Base-by-base conservation (phyloP, 2,329 filamentous ascomycete species). In the Cordyceps pruinosa region DNA sequence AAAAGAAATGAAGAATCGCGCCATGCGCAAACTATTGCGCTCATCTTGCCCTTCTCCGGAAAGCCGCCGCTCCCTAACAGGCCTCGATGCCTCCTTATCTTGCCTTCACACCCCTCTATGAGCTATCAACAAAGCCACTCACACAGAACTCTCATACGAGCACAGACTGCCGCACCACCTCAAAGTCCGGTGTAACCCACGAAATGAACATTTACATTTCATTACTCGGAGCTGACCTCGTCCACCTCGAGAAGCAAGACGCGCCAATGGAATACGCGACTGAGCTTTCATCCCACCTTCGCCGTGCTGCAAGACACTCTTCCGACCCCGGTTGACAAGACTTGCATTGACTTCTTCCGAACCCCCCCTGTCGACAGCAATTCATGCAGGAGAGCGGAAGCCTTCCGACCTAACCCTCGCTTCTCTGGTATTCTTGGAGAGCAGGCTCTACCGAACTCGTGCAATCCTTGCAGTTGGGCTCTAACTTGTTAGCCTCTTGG, bases 121-220 rank as follows among this genome's bases (percentile, higher is more conserved):
- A 56, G 53, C 53, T 56, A 48, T 56, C 44, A 42, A 56, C 25
- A 56, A 56, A 49, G 34, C 53, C 53, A 48, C 53, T 30, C 12
- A 32, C 28, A 21, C 3, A 12, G 17, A 45, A 9, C 15, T 19
- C 42, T 39, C 52, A 45, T n/a, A 41, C 26, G 8, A 25, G 19
- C 30, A 37, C 51, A 37, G 21, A 23, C 44, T 56, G 44, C 42
- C 32, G 34, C 52, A 47, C 42, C 15, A 47, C 52, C 34, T 48
- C 21, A 23, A 30, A 37, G 23, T 34, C 26, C 41, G 13, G 34
- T 48, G 44, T 41, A 46, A 41, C 45, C 44, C 44, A 25, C 15
- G n/a, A 42, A 21, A 25, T 25, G n/a, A 41, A 7, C 34, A 30
- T 28, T 34, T 55, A 41, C 32, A 28, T 2, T 34, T 44, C 30